Base-by-base conservation (phyloP, 306 rosid genomes). In the Astragalus membranaceus region DNA sequence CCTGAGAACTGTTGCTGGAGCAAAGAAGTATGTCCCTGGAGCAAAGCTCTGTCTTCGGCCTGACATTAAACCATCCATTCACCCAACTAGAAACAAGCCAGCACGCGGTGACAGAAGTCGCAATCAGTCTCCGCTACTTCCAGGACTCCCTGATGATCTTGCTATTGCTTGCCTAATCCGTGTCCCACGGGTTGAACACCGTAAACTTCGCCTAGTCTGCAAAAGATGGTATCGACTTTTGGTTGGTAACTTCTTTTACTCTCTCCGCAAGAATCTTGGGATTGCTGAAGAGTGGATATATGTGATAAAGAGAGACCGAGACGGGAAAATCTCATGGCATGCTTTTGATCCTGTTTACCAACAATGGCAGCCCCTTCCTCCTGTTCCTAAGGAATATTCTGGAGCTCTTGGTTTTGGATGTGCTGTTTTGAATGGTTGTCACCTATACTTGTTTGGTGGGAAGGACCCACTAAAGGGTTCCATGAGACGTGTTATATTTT, bases 341-440 rank as follows among this genome's bases (percentile, higher is more conserved):
- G 96, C 96, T 73, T 90, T 90, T 70, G 96, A 90, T 72, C 95
- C 96, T 36, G 64, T 69, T 48, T 90, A 86, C 82, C 92, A 90
- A 84, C 83, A 86, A 7, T 90, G 96, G 95, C 96, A 90, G 77
- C 88, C 96, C 78, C 90, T 90, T 49, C 96, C 96, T 70, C 96
- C 96, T 44, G 79, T 90, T 56, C 96, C 96, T 12, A 90, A 74
- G 87, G 95, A 90, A 73, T 90, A 90, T 74, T 90, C 95, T 20
- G 96, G 82, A 86, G 92, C 95, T 76, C 88, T 90, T 50, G 96
- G 95, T 77, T 90, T 90, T 81, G 96, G 96, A 66, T 88, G 96
- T 81, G 96, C 96, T 64, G 96, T 90, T 75, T 88, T 90, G 13
- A 83, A 90, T 74, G 96, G 96, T 59, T 90, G 92, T 64, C 95